Percentiles rank a stretch among this genome's conserved stretches.
Conservation (phyloP, 441 rosid genomes). For the Erysimum cheiri region DNA sequence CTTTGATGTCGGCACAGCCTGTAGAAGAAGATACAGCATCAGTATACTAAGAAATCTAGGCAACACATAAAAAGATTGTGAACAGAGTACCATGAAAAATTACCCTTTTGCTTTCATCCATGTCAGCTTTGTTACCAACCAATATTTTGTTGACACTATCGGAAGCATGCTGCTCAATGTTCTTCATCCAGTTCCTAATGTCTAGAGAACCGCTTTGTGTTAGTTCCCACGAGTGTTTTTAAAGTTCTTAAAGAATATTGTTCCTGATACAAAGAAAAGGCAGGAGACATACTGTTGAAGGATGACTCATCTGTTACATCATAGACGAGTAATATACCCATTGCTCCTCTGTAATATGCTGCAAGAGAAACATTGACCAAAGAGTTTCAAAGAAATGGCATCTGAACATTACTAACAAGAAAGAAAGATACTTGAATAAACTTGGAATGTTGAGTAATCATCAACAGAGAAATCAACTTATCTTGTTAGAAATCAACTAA, state of each 20-base stretch:
- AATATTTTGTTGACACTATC: conserved; percentile 73
- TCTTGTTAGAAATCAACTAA: too few relatives aligned
- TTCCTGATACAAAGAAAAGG: conserved; percentile 20
- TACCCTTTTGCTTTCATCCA: conserved; percentile 88
- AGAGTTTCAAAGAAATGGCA: background rate
- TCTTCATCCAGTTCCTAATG: conserved; percentile 81
- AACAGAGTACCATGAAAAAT: conserved; percentile 7
- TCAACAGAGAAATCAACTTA: background rate
- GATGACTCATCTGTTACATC: conserved; percentile 64
- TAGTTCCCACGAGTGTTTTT: conserved; percentile 12
- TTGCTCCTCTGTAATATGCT: conserved; percentile 84
- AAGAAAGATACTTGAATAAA: background rate
- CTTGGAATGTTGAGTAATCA: background rate
- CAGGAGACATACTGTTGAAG: conserved; percentile 51
- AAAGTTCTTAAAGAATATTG: background rate
- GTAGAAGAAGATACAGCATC: conserved; percentile 19
- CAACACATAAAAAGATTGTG: conserved; percentile 1
- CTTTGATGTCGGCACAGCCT: conserved; percentile 47
- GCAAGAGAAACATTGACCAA: conserved; percentile 25
- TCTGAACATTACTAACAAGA: background rate
- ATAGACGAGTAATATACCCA: conserved; percentile 71
- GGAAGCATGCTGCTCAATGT: conserved; percentile 79
- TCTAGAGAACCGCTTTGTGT: conserved; percentile 46
- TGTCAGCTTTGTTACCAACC: conserved; percentile 84
- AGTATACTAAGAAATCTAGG: conserved; percentile 5